These are phyloP conservation scores for Alternaria triticimaculans DNA, from an alignment of 2,329 filamentous ascomycete genomes.

Conservation along the genomic window DNA sequence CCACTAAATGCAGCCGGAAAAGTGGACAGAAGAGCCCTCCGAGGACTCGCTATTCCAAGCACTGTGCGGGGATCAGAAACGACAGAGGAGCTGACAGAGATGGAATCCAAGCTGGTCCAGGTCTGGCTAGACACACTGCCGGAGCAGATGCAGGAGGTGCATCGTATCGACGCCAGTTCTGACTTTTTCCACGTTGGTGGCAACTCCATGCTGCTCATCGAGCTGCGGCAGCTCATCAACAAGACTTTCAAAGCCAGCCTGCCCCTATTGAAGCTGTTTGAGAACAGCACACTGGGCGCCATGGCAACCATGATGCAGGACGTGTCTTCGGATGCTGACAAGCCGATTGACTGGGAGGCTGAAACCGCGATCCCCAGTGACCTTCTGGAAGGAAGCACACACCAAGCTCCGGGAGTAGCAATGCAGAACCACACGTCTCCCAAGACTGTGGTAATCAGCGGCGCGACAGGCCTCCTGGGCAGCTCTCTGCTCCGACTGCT, in stretches of 20 bases:
- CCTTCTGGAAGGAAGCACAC: not conserved
- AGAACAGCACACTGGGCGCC: slow-evolving; percentile 44
- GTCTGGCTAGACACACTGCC: slow-evolving; percentile 20
- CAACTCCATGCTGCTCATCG: slow-evolving; percentile 51
- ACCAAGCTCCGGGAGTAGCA: not conserved
- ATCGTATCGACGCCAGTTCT: slow-evolving; percentile 18
- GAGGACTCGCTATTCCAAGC: not conserved
- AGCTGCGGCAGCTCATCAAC: slow-evolving; percentile 48
- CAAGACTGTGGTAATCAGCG: not conserved
- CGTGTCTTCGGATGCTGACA: not conserved
- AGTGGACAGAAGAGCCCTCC: slow-evolving; percentile 21
- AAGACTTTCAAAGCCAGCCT: slow-evolving; percentile 41
- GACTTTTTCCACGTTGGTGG: slow-evolving; percentile 55
- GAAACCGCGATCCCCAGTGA: slow-evolving; percentile 37
- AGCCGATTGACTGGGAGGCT: slow-evolving; percentile 49
- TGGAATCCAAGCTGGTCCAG: not conserved
- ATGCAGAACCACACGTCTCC: not conserved
- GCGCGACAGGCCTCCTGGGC: not conserved
- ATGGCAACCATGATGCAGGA: slow-evolving; percentile 47
- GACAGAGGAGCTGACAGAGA: not conserved
- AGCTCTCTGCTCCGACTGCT: not conserved
- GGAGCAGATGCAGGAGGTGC: not conserved
- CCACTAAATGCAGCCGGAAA: slow-evolving; percentile 17
- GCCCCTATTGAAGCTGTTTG: slow-evolving; percentile 49
- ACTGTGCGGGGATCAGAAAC: not conserved